Percentiles rank a stretch among this genome's conserved stretches.
Evolutionary conservation across 2,329 filamentous ascomycete genomes (phyloP).

Genomic region (Nannizziopsis arthrosporioides): DNA sequence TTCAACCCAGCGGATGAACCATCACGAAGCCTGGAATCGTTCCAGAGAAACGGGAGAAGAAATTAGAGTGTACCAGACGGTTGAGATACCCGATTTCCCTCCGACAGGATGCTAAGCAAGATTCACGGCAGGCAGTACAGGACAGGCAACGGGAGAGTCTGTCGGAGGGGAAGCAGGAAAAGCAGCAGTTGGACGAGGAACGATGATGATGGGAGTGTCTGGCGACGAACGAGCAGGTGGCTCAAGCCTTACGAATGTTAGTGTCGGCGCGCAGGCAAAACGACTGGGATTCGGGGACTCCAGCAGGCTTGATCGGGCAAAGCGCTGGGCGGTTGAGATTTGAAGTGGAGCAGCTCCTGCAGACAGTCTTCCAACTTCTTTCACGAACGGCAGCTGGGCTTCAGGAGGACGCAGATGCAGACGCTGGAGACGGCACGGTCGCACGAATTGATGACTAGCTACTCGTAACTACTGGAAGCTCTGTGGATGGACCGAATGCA

Average conservation of each 20-base stretch:
- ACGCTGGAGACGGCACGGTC: no score
- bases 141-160: conserved; percentile 6
- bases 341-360: conserved; percentile 1
- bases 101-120: not conserved
- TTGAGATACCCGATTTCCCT: conserved; percentile 5
- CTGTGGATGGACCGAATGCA: no score
- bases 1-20: conserved; percentile 1
- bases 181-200: not conserved
- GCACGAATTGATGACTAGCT: no score
- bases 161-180: conserved; percentile 14
- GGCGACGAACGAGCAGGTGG: not conserved
- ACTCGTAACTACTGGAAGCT: no score
- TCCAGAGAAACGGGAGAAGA: not conserved
- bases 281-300: no score
- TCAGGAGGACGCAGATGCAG: no score
- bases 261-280: not conserved
- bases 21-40: not conserved
- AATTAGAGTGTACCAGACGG: not conserved
- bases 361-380: no score
- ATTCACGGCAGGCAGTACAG: not conserved
- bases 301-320: conserved; percentile 1
- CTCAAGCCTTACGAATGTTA: not conserved
- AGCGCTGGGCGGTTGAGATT: not conserved
- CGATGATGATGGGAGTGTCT: not conserved
- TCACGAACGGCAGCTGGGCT: no score